phyloP scores from a whole-genome alignment of 2,329 filamentous ascomycete genomes.

The Verticillium longisporum region DNA sequence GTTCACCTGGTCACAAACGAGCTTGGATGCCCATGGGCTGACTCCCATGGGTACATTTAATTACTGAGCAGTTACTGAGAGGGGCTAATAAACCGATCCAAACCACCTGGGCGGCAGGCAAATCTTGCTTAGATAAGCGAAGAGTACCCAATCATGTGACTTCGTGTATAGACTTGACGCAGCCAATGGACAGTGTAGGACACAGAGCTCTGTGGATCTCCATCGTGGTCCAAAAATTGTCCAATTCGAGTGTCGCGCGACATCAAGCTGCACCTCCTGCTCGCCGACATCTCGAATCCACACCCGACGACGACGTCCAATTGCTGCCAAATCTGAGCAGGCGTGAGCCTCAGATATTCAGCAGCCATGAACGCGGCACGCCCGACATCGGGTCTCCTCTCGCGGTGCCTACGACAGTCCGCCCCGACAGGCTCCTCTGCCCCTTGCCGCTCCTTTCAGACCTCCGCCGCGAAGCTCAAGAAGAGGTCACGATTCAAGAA shows the following conservation, averaged over 20 bases:
- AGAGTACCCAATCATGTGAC: neutral
- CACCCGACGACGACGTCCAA: slow-evolving; percentile 4
- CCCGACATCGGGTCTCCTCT: slow-evolving; percentile 45
- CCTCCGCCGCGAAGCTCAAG: slow-evolving; percentile 37
- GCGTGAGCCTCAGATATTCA: slow-evolving; percentile 6
- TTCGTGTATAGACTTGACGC: neutral
- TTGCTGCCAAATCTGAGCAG: slow-evolving; percentile 7
- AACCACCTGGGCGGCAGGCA: too few species aligned
- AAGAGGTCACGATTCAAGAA: slow-evolving; percentile 46
- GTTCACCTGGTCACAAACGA: too few species aligned
- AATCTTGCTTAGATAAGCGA: neutral
- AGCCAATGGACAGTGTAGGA: neutral
- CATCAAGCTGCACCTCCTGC: slow-evolving; percentile 3
- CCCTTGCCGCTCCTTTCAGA: slow-evolving; percentile 42
- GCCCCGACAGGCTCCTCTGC: slow-evolving; percentile 21
- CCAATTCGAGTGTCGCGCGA: neutral
- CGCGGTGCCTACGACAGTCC: slow-evolving; percentile 34
- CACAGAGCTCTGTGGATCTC: neutral
- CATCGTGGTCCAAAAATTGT: slow-evolving; percentile 3
- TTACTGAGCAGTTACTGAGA: too few species aligned
- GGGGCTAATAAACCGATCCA: too few species aligned
- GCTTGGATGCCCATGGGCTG: too few species aligned
- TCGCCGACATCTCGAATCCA: slow-evolving; percentile 4
- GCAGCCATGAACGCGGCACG: slow-evolving; percentile 49
- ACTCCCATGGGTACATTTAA: too few species aligned